These are phyloP conservation scores for Nitzschia sp. DNA, from an alignment of 108 stramenopile genomes.

Conservation along the genomic window DNA sequence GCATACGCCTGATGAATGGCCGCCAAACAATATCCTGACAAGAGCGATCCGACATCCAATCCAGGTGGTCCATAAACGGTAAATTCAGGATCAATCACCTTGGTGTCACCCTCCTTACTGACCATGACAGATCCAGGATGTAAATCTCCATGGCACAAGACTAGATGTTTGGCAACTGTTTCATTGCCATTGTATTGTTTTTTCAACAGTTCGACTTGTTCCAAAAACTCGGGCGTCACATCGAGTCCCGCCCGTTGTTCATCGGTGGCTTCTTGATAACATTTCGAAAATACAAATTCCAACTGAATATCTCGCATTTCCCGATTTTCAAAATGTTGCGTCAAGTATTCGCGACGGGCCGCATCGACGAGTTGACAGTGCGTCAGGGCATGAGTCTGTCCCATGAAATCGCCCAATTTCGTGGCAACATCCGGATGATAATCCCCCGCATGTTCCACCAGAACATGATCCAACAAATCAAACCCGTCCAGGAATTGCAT, in stretches of 20 bases:
- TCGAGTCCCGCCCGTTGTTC: slow-evolving; percentile 57
- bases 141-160: slow-evolving; percentile 78
- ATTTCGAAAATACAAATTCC: slow-evolving; percentile 84
- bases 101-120: slow-evolving; percentile 30
- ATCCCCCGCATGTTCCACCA: slow-evolving; percentile 39
- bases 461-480: slow-evolving; percentile 68
- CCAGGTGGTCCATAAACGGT: slow-evolving; percentile 81
- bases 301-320: slow-evolving; percentile 77
- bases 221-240: slow-evolving; percentile 56
- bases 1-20: slow-evolving; percentile 70
- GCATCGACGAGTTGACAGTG: slow-evolving; percentile 54
- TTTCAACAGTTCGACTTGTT: slow-evolving; percentile 62
- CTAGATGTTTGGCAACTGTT: slow-evolving; percentile 32
- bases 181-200: slow-evolving; percentile 60
- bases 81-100: slow-evolving; percentile 87
- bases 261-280: slow-evolving; percentile 70
- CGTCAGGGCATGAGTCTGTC: slow-evolving; percentile 67
- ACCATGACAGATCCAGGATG: slow-evolving; percentile 88
- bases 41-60: slow-evolving; percentile 77
- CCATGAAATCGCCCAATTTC: slow-evolving; percentile 77
- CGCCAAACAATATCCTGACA: slow-evolving; percentile 68
- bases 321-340: slow-evolving; percentile 68
- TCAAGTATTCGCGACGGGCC: slow-evolving; percentile 48
- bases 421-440: slow-evolving; percentile 46
- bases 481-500: slow-evolving; percentile 83